Evolutionary conservation across 2,329 filamentous ascomycete species (phyloP).

Genomic region (Knufia petricola): DNA sequence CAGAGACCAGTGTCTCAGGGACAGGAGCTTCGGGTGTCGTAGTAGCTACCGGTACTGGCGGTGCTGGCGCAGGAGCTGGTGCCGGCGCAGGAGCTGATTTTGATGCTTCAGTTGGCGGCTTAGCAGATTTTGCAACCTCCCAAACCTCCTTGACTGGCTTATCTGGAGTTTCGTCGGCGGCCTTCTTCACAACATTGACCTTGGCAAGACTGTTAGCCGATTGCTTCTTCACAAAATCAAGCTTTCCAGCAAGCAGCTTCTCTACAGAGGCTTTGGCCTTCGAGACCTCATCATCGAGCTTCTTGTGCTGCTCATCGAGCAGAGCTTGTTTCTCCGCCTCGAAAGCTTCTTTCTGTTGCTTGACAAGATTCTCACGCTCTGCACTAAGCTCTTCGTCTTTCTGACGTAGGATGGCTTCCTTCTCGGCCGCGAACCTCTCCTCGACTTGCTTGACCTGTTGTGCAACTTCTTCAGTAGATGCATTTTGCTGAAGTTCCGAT

Average conservation of each 20-base stretch:
- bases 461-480: slow-evolving; percentile 2
- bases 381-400: slow-evolving; percentile 33
- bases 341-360: slow-evolving; percentile 32
- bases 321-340: slow-evolving; percentile 33
- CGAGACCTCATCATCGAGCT: slow-evolving; percentile 42
- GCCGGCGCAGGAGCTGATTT: slow-evolving; percentile 26
- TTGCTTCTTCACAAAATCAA: slow-evolving; percentile 51
- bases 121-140: slow-evolving; percentile 64
- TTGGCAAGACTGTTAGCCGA: slow-evolving; percentile 56
- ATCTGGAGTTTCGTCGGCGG: slow-evolving; percentile 75
- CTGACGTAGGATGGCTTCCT: slow-evolving; percentile 25
- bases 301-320: slow-evolving; percentile 43
- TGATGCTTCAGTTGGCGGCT: slow-evolving; percentile 35
- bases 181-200: slow-evolving; percentile 60
- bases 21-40: not conserved
- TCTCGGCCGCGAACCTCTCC: slow-evolving; percentile 15
- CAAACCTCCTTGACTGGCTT: slow-evolving; percentile 79
- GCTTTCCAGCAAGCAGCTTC: slow-evolving; percentile 63
- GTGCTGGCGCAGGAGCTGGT: slow-evolving; percentile 13
- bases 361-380: slow-evolving; percentile 29
- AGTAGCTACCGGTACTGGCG: not conserved
- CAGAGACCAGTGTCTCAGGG: slow-evolving; percentile 13
- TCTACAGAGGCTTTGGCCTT: slow-evolving; percentile 50
- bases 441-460: slow-evolving; percentile 11
- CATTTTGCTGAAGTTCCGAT: slow-evolving; percentile 3